Conservation (phyloP, 148 eudicot species). For the Limonium bicolor region DNA sequence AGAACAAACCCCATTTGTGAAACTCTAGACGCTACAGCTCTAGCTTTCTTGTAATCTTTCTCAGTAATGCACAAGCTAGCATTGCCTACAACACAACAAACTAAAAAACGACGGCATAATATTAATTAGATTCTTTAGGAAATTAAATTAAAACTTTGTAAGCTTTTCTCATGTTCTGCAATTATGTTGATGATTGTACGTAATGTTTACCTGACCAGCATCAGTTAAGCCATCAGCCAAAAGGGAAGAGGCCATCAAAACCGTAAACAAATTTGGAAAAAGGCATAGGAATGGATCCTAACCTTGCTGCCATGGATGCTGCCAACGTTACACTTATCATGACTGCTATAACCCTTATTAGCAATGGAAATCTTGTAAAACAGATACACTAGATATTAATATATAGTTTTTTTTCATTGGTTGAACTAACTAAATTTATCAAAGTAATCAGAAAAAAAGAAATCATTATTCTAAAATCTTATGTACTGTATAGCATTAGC, state of each 20-base stretch:
- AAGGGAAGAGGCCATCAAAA: slow-evolving; percentile 92
- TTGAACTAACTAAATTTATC: not conserved
- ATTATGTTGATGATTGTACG: no score
- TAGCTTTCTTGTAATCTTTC: slow-evolving; percentile 65
- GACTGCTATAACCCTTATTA: slow-evolving; percentile 72
- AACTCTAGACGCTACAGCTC: slow-evolving; percentile 68
- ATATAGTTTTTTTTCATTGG: no score
- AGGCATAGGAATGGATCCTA: slow-evolving; percentile 84
- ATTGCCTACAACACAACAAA: slow-evolving; percentile 42
- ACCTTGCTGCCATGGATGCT: slow-evolving; percentile 83
- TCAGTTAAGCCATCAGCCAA: slow-evolving; percentile 96
- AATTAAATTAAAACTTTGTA: not conserved
- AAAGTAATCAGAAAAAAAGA: not conserved
- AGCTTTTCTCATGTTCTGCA: no score
- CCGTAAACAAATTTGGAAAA: slow-evolving; percentile 87
- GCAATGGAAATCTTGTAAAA: slow-evolving; percentile 39
- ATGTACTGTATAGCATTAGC: slow-evolving; percentile 47
- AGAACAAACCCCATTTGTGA: slow-evolving; percentile 84
- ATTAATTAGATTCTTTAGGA: no score
- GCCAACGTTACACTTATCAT: slow-evolving; percentile 86
- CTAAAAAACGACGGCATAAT: no score
- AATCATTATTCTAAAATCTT: slow-evolving; percentile 69
- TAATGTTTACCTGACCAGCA: slow-evolving; percentile 69
- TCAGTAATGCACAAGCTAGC: slow-evolving; percentile 93
- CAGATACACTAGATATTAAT: no score